Evolutionary conservation across 2,329 filamentous ascomycete genomes (phyloP), one percentile per base, ranked within the genome.

Genomic region (Alternaria sp.): DNA sequence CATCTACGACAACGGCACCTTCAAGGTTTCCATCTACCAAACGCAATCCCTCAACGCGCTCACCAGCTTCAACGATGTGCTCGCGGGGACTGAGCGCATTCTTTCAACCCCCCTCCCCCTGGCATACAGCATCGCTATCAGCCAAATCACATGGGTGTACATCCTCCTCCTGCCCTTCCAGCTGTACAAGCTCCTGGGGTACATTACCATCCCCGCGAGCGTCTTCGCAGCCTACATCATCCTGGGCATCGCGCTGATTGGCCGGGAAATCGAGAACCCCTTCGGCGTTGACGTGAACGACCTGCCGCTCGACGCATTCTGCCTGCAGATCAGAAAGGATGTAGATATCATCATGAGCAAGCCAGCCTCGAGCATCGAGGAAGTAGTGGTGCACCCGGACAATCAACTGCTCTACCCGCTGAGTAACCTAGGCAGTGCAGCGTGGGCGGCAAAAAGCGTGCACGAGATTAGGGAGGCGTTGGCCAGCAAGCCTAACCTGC

Each of bases 201-300:
- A 88, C 87, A 83, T 92, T 61, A 89, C 91, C 11, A 93, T 95
- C 63, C 91, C 91, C 0, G 91, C 88, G 33, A 89, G 88, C 42
- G 80, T 93, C 14, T 72, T 77, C 36, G 89, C 88, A 3, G 88
- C 90, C 3, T 94, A 94, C 77, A 94, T 95, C 66, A 94, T 95
- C 73, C 85, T 95, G 59, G 90, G 90, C 24, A 86, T 95, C 44
- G 84, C 86, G 4, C 82, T 85, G 62, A 94, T 94, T 69, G 91
- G 91, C 37, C 86, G 87, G 62, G 91, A 95, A 77, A 90, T 95
- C 63, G 91, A 95, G 77, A 92, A 95, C 71, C 91, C 91, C 5
- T 95, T 95, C 75, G 91, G 91, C 56, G 83, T 88, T 63, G 91
- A 95, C 63, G 91, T 93, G 67, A 95, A 95, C 72, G 91, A 95